These are phyloP conservation scores for Rhizopogon parksii DNA, from an alignment of 1,284 basidiomycete genomes.

Conservation along the genomic window DNA sequence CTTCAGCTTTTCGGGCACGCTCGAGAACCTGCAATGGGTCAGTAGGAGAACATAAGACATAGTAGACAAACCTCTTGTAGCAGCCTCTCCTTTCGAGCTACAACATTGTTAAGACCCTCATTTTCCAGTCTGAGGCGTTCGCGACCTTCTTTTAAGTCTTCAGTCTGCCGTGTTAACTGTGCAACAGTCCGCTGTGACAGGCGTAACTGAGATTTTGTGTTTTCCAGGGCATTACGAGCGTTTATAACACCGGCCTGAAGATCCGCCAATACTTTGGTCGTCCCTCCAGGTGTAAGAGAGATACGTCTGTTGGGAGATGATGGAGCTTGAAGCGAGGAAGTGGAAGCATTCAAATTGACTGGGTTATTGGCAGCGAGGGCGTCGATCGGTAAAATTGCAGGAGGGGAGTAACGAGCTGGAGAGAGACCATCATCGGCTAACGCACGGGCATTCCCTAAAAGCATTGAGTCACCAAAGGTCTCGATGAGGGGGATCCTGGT, in stretches of 20 bases:
- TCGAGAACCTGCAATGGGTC: constrained; percentile 55
- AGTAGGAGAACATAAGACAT: neutral
- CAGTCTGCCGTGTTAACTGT: constrained; percentile 72
- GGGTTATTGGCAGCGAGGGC: constrained; percentile 19
- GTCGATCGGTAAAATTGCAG: constrained; percentile 22
- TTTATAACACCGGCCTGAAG: constrained; percentile 76
- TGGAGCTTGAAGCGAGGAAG: constrained; percentile 28
- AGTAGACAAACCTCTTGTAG: constrained; percentile 64
- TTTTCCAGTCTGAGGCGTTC: constrained; percentile 77
- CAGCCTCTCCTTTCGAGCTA: constrained; percentile 78
- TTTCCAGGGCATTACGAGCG: constrained; percentile 73
- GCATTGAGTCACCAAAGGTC: constrained; percentile 19
- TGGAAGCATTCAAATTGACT: constrained; percentile 19
- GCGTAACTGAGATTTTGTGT: constrained; percentile 72
- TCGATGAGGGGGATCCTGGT: constrained; percentile 14
- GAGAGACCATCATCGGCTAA: constrained; percentile 63
- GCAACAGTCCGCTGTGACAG: constrained; percentile 74
- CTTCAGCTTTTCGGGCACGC: constrained; percentile 74
- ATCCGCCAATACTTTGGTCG: constrained; percentile 77
- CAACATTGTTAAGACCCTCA: constrained; percentile 78
- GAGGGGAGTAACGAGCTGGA: constrained; percentile 27
- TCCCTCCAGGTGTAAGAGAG: constrained; percentile 68
- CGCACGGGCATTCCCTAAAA: constrained; percentile 69
- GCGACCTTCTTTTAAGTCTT: constrained; percentile 80
- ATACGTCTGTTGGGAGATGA: constrained; percentile 45